Conservation (phyloP, 2,329 filamentous ascomycete species). For the Cladosporium sp. region DNA sequence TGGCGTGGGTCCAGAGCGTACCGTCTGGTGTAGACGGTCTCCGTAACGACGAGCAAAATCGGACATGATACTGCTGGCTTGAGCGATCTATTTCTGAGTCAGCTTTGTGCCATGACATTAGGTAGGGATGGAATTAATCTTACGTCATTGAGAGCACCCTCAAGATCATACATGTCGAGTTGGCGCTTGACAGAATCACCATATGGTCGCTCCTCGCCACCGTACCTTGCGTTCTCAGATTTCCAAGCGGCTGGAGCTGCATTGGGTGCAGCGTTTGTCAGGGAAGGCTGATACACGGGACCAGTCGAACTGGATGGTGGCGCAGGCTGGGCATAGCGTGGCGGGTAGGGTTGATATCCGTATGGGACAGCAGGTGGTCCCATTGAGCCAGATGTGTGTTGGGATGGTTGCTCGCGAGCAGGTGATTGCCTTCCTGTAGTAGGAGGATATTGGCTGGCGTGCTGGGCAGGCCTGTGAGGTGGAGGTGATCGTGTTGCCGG, state of each 20-base stretch:
- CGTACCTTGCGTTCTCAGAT: constrained; percentile 30
- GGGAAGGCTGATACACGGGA: constrained; percentile 44
- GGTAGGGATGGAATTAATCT: constrained; percentile 20
- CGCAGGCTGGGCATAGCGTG: constrained; percentile 43
- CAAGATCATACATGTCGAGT: constrained; percentile 62
- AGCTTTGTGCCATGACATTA: neutral
- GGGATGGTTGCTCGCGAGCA: constrained; percentile 39
- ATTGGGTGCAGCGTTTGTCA: constrained; percentile 43
- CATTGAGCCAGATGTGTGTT: constrained; percentile 39
- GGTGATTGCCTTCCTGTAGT: constrained; percentile 30
- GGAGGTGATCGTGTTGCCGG: constrained; percentile 34
- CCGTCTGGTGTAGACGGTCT: constrained; percentile 52
- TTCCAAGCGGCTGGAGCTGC: constrained; percentile 42
- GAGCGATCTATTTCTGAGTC: constrained; percentile 42
- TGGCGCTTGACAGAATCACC: constrained; percentile 61
- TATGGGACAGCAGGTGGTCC: constrained; percentile 38
- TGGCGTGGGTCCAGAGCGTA: constrained; percentile 48
- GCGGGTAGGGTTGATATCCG: constrained; percentile 44
- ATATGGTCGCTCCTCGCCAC: constrained; percentile 31
- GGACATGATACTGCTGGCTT: constrained; percentile 44
- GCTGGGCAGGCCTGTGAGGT: constrained; percentile 22
- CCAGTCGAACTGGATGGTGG: constrained; percentile 37
- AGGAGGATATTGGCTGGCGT: constrained; percentile 8
- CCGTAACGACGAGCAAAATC: constrained; percentile 52
- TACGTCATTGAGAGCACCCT: constrained; percentile 52